phyloP scores from a whole-genome alignment of 169 alveolate genomes.

The Cardiosporidium cionae region DNA sequence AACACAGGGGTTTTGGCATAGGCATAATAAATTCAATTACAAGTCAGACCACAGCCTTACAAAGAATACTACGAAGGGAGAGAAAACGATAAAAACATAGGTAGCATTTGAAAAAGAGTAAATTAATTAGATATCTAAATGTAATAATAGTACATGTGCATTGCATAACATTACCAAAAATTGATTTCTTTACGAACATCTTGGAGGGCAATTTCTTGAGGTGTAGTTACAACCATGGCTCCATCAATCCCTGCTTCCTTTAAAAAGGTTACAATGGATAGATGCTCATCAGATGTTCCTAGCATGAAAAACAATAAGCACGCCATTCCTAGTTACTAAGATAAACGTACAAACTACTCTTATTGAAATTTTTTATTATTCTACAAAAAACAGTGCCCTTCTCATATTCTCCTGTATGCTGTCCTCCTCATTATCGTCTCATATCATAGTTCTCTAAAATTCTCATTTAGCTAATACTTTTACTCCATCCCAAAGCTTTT shows the following conservation, averaged over 20 bases:
- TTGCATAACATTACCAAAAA: constrained; percentile 58
- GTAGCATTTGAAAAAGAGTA: neutral
- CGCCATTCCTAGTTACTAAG: too few relatives aligned
- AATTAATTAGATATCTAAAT: neutral
- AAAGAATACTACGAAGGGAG: neutral
- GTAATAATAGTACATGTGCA: too few relatives aligned
- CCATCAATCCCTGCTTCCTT: constrained; percentile 39
- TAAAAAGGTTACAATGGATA: constrained; percentile 81
- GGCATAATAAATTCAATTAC: neutral
- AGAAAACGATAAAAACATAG: neutral
- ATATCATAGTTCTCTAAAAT: too few relatives aligned
- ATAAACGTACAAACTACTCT: too few relatives aligned
- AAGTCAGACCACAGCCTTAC: neutral
- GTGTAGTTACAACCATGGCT: constrained; percentile 64
- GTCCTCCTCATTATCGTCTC: too few relatives aligned
- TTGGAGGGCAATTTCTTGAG: constrained; percentile 79
- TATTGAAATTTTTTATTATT: too few relatives aligned
- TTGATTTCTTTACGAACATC: constrained; percentile 88
- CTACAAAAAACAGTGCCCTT: too few relatives aligned
- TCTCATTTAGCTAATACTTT: too few relatives aligned
- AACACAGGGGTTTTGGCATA: neutral
- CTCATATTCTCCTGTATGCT: too few relatives aligned
- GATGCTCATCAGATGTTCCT: constrained; percentile 96
- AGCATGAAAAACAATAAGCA: too few relatives aligned
- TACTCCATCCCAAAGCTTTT: too few relatives aligned